Percentiles rank a stretch among this genome's conserved stretches.
Conservation (phyloP, 306 rosid species). For the Begonia peltatifolia region DNA sequence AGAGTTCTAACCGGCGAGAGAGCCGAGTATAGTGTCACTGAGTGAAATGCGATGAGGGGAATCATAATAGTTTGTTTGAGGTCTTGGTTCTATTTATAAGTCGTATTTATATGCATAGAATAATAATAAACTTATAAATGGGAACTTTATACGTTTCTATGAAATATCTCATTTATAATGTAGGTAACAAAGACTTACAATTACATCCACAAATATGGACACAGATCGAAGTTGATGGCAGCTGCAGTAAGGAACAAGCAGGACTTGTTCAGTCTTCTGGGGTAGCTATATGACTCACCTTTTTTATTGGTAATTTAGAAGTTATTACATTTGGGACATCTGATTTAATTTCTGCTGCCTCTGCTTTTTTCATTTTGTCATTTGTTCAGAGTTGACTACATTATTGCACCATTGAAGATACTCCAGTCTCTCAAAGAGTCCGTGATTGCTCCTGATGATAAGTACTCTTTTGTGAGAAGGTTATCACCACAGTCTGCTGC, state of each 20-base stretch:
- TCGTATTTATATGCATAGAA: no score
- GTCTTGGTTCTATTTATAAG: no score
- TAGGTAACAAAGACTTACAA: constrained; percentile 86
- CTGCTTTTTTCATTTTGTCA: constrained; percentile 8
- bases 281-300: constrained; percentile 33
- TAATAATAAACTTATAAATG: no score
- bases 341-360: constrained; percentile 4
- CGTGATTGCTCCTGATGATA: constrained; percentile 53
- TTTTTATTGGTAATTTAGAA: constrained; percentile 3
- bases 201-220: constrained; percentile 87
- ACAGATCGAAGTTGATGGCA: constrained; percentile 95
- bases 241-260: constrained; percentile 97
- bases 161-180: constrained; percentile 8
- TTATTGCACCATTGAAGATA: constrained; percentile 86
- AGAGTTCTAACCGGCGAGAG: no score
- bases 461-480: constrained; percentile 71
- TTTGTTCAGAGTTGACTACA: constrained; percentile 72
- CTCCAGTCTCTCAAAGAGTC: constrained; percentile 94
- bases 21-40: no score
- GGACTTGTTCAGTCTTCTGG: constrained; percentile 83
- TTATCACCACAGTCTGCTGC: constrained; percentile 76
- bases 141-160: no score
- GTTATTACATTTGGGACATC: background rate
- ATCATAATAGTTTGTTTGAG: no score
- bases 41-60: no score